Percentiles rank a stretch among this genome's conserved stretches.
phyloP scores from a whole-genome alignment of 495 filamentous ascomycete genomes.

The Daldinia vernicosa region DNA sequence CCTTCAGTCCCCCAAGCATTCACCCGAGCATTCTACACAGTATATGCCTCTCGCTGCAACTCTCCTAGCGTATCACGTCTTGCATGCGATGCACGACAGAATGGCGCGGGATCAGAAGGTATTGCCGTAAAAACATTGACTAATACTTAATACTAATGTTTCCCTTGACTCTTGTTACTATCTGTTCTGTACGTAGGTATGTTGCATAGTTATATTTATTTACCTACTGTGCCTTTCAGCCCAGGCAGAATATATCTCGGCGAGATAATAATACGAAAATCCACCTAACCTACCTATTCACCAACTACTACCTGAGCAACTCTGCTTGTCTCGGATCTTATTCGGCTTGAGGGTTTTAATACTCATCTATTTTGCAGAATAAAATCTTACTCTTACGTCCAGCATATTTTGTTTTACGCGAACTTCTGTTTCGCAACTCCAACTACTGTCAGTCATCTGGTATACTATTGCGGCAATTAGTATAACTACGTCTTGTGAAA shows the following conservation, averaged over 20 bases:
- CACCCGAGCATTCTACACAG: conserved; percentile 4
- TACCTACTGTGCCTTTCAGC: conserved; percentile 25
- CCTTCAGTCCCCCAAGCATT: not conserved
- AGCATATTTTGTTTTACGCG: not conserved
- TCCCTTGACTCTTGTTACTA: not conserved
- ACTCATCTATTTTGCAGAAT: conserved; percentile 8
- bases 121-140: conserved; percentile 22
- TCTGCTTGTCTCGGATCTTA: conserved; percentile 11
- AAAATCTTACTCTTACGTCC: conserved; percentile 12
- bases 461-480: conserved; percentile 1
- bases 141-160: conserved; percentile 37
- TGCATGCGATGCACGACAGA: conserved; percentile 30
- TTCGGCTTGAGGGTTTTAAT: conserved; percentile 7
- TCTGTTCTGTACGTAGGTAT: conserved; percentile 7
- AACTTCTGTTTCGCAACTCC: conserved; percentile 17
- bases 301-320: conserved; percentile 2
- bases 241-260: conserved; percentile 32
- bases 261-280: conserved; percentile 29
- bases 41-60: conserved; percentile 28
- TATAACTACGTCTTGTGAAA: not conserved
- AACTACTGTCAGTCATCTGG: not conserved
- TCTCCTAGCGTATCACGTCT: conserved; percentile 38
- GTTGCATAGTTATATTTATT: conserved; percentile 8
- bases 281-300: not conserved
- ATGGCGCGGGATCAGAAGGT: conserved; percentile 34